Evolutionary conservation across 352 stramenopile species (phyloP).

Genomic region (Globisporangium cystogenes): DNA sequence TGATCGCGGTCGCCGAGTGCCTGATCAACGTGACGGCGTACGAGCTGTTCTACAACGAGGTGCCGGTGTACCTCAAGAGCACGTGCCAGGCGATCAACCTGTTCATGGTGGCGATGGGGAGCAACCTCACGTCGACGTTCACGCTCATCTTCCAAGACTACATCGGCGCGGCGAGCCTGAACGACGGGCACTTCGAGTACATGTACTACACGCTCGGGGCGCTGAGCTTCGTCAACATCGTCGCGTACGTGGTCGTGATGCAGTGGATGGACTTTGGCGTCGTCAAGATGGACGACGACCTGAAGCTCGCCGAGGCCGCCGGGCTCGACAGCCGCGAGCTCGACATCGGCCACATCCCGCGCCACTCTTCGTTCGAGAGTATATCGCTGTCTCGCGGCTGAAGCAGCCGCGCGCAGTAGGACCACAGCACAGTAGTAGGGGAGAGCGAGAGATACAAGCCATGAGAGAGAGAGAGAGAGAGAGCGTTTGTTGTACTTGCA

Average conservation of each 20-base stretch:
- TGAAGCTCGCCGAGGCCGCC: constrained; percentile 52
- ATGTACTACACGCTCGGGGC: constrained; percentile 85
- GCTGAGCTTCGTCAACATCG: constrained; percentile 67
- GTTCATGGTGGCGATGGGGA: constrained; percentile 87
- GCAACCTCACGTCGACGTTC: constrained; percentile 86
- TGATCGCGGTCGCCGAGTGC: constrained; percentile 79
- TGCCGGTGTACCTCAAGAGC: constrained; percentile 84
- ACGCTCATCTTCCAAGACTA: constrained; percentile 78
- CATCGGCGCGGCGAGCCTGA: constrained; percentile 65
- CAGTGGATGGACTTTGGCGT: constrained; percentile 87
- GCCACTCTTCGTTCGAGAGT: constrained; percentile 71
- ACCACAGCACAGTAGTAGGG: not conserved
- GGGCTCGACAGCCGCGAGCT: constrained; percentile 29
- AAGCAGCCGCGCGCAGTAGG: not conserved
- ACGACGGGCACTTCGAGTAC: constrained; percentile 85
- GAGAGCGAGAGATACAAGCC: not conserved
- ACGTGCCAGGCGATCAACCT: constrained; percentile 85
- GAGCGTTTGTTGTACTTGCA: no score
- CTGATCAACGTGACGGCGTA: constrained; percentile 88
- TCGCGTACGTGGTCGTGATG: constrained; percentile 75
- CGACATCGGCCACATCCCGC: constrained; percentile 63
- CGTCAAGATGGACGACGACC: constrained; percentile 63
- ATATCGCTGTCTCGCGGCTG: constrained; percentile 23
- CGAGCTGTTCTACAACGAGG: constrained; percentile 86
- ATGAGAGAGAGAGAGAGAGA: not conserved